A percentile compares a stretch with the other conserved stretches of the same genome.
Conservation (phyloP, 768 basidiomycete species). For the Pisolithus microcarpus region DNA sequence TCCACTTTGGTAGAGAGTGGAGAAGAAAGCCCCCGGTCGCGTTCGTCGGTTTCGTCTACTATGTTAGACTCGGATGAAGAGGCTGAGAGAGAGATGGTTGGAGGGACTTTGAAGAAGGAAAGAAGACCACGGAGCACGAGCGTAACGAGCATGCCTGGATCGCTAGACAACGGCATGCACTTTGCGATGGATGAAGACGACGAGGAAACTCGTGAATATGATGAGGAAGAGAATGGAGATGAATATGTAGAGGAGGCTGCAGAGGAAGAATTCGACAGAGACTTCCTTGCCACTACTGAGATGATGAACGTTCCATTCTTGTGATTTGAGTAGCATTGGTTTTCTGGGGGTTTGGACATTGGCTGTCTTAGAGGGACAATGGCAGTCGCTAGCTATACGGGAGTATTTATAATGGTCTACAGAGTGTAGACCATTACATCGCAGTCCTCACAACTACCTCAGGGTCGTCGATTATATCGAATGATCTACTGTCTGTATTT, state of each 20-base stretch:
- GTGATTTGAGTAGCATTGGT: conserved; percentile 18
- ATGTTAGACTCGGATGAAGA: conserved; percentile 45
- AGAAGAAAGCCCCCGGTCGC: conserved; percentile 49
- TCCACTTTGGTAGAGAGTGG: conserved; percentile 26
- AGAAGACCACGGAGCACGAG: conserved; percentile 49
- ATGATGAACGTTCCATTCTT: conserved; percentile 74
- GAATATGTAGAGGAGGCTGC: conserved; percentile 46
- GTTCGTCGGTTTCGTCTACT: conserved; percentile 45
- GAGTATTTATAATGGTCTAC: no score
- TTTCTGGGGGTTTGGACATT: no score
- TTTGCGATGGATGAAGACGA: conserved; percentile 45
- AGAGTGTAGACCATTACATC: no score
- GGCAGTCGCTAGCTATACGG: no score
- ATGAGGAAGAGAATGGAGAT: conserved; percentile 23
- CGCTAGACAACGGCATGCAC: conserved; percentile 53
- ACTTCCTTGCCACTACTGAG: conserved; percentile 72
- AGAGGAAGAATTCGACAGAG: conserved; percentile 73
- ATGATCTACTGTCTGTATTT: no score
- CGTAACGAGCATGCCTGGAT: conserved; percentile 83
- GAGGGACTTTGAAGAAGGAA: conserved; percentile 32
- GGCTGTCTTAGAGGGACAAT: no score
- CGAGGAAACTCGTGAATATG: conserved; percentile 26
- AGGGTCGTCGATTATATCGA: no score
- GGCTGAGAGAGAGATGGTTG: conserved; percentile 35
- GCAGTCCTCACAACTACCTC: no score